Evolutionary conservation across 305 asterid genomes (phyloP).

Genomic region (Fraxinus dipetala): DNA sequence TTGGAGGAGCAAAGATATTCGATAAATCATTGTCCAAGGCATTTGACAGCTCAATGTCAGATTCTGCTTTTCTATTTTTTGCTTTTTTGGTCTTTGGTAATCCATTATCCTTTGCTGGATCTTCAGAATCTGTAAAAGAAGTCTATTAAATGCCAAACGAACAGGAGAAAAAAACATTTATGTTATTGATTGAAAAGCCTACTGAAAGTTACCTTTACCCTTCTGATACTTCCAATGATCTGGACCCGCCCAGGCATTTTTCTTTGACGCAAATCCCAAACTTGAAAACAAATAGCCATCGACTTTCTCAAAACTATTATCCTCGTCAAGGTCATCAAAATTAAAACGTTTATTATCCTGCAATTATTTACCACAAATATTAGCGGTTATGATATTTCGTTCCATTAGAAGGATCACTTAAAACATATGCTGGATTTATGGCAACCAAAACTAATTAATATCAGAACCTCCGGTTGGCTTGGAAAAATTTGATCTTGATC

Average conservation of each 20-base stretch:
- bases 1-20: slow-evolving; percentile 70
- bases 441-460: slow-evolving; percentile 32
- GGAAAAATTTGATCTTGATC: slow-evolving; percentile 48
- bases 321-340: slow-evolving; percentile 47
- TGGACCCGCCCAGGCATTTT: slow-evolving; percentile 98
- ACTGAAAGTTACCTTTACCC: slow-evolving; percentile 50
- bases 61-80: slow-evolving; percentile 53
- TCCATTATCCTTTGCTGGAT: slow-evolving; percentile 49
- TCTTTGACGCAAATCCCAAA: slow-evolving; percentile 73
- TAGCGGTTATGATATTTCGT: neutral
- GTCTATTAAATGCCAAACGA: slow-evolving; percentile 17
- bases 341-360: slow-evolving; percentile 51
- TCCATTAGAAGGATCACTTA: neutral
- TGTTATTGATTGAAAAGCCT: slow-evolving; percentile 18
- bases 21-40: slow-evolving; percentile 53
- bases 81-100: slow-evolving; percentile 59
- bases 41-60: slow-evolving; percentile 64
- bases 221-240: slow-evolving; percentile 92
- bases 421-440: slow-evolving; percentile 5
- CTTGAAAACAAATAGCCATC: slow-evolving; percentile 68
- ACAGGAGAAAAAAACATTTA: slow-evolving; percentile 3
- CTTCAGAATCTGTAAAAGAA: slow-evolving; percentile 49
- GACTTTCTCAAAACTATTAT: slow-evolving; percentile 63
- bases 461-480: slow-evolving; percentile 50
- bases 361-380: slow-evolving; percentile 24